phyloP scores from a whole-genome alignment of 1,139 yeast genomes.

The Suhomyces guaymorum region DNA sequence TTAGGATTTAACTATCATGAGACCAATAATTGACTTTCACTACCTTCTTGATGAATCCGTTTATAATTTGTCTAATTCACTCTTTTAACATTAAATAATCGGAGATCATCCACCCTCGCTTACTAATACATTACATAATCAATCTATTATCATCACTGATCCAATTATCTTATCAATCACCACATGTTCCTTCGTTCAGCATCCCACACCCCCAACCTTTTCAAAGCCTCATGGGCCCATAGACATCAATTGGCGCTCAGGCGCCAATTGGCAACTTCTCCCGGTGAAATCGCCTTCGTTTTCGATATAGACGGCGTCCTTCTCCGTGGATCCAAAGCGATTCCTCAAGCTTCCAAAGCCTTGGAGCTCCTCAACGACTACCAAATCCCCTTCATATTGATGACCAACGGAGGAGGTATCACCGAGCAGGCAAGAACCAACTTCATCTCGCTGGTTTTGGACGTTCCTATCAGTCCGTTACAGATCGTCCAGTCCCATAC shows the following conservation, averaged over 20 bases:
- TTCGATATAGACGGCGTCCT: conserved; percentile 89
- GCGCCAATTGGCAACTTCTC: neutral
- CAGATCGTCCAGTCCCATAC: conserved; percentile 92
- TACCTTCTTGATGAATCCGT: no score
- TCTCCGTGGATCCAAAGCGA: conserved; percentile 68
- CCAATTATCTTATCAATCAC: no score
- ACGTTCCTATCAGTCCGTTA: conserved; percentile 51
- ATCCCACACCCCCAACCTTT: conserved; percentile 1
- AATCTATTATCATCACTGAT: no score
- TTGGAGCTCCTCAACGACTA: conserved; percentile 54
- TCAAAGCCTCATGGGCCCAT: neutral
- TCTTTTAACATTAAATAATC: no score
- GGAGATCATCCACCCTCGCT: no score
- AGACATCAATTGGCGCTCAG: neutral
- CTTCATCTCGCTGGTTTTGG: conserved; percentile 53
- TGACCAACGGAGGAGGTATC: conserved; percentile 94
- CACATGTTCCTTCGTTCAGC: no score
- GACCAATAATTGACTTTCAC: no score
- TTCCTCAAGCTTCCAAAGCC: conserved; percentile 69
- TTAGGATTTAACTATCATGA: no score
- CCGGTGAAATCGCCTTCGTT: conserved; percentile 32
- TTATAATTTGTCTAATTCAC: no score
- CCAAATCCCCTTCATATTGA: conserved; percentile 74
- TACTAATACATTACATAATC: no score
- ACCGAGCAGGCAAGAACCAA: conserved; percentile 63